Percentiles rank a stretch among this genome's conserved stretches.
phyloP scores from a whole-genome alignment of 352 stramenopile genomes.

The Phytophthora sp. region DNA sequence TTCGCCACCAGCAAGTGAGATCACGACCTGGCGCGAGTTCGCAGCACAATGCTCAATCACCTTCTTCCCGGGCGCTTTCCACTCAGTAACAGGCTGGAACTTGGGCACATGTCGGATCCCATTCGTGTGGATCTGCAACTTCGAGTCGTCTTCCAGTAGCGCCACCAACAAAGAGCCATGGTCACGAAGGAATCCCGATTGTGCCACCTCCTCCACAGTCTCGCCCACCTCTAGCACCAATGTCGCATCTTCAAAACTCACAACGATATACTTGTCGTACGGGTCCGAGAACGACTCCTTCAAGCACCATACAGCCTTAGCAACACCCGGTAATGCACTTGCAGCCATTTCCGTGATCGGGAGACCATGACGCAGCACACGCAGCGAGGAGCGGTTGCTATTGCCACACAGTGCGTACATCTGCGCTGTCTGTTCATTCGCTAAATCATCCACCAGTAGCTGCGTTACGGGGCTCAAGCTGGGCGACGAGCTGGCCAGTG shows the following conservation, averaged over 20 bases:
- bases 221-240: constrained; percentile 98
- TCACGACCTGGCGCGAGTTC: constrained; percentile 97
- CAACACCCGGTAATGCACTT: constrained; percentile 94
- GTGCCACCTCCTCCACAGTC: constrained; percentile 97
- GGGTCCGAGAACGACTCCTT: constrained; percentile 83
- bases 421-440: constrained; percentile 96
- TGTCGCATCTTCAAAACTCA: constrained; percentile 99
- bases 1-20: constrained; percentile 96
- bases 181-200: constrained; percentile 95
- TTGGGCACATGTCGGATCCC: constrained; percentile 96
- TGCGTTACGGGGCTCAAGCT: constrained; percentile 95
- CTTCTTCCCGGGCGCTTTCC: constrained; percentile 97
- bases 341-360: constrained; percentile 97
- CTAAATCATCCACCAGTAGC: constrained; percentile 95
- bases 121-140: constrained; percentile 96
- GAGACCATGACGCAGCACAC: constrained; percentile 96
- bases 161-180: constrained; percentile 95
- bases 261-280: constrained; percentile 96
- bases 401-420: constrained; percentile 96
- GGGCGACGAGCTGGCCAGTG: constrained; percentile 78
- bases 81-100: constrained; percentile 95
- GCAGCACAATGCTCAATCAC: constrained; percentile 96
- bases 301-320: constrained; percentile 96
- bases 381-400: constrained; percentile 93
- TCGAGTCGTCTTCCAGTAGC: constrained; percentile 94